These are phyloP conservation scores for Globisporangium camurandrum DNA, from an alignment of 352 stramenopile species.

Conservation along the genomic window DNA sequence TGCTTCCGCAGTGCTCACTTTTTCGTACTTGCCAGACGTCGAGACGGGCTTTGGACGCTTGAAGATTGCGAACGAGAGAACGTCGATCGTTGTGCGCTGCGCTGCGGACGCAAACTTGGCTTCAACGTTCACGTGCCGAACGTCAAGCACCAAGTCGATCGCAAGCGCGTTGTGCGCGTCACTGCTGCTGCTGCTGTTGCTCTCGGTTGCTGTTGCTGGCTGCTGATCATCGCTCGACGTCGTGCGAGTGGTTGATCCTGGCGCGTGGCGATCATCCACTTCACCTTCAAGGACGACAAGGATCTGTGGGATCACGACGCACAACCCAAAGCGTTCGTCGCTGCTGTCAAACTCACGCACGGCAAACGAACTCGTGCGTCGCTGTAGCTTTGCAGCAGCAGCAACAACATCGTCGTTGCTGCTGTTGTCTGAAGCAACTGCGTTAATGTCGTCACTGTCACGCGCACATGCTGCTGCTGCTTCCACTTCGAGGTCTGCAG, in stretches of 20 bases:
- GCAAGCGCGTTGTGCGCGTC: too few species aligned
- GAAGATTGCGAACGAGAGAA: conserved; percentile 30
- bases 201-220: not conserved
- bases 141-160: conserved; percentile 61
- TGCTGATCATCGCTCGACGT: not conserved
- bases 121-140: conserved; percentile 50
- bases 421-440: not conserved
- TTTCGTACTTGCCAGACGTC: conserved; percentile 20
- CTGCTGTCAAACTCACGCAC: conserved; percentile 37
- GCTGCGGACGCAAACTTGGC: conserved; percentile 52
- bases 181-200: conserved; percentile 2
- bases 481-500: not conserved
- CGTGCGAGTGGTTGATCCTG: conserved; percentile 4
- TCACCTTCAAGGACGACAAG: conserved; percentile 56
- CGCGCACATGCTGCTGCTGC: not conserved
- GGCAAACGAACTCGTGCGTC: conserved; percentile 11
- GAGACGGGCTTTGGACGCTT: conserved; percentile 20
- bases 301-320: conserved; percentile 60
- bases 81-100: conserved; percentile 39
- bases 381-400: not conserved
- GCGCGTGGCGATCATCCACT: conserved; percentile 10
- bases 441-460: not conserved
- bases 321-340: conserved; percentile 54
- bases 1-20: conserved; percentile 21
- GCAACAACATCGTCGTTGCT: not conserved